Base-by-base conservation (phyloP, 2,329 filamentous ascomycete genomes). In the Zalaria obscura region DNA sequence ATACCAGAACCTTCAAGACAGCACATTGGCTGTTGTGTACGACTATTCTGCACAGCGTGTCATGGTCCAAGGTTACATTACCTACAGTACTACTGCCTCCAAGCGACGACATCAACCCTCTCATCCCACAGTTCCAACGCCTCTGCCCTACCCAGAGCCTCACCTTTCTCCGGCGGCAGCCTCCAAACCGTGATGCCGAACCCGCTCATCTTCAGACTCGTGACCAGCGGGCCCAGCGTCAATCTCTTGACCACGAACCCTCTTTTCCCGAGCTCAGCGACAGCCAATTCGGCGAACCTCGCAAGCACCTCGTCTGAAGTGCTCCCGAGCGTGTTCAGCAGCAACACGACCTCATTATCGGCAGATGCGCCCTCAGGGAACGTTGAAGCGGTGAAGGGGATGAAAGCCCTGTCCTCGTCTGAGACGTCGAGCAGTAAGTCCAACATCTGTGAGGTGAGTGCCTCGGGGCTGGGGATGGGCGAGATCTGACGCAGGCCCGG, bases 401-500 rank as follows among this genome's bases (percentile, higher is more conserved):
- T 55, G 38, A 60, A 61, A 1, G 54, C 57, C 35, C 58, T 49
- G 41, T 61, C 58, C 9, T 40, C 41, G 40, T 61, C 58, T 5
- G 47, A 50, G 3, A 57, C 47, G 42, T 59, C 51, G 5, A 59
- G 52, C 3, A 60, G 45, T 4, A 61, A 49, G 37, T 59, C 53
- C 2, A 62, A 48, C 57, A 61, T 62, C 29, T 55, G 55, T 18
- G 50, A 50, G 4, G 55, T 55, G 5, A 62, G 50, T 18, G 46
- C 51, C 27, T 57, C 53, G 2, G 56, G 52, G 2, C 52, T 46
- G 2, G 58, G 58, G n/a, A 60, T 48, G 1, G 58, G 76, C 0
- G 69, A 70, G 11, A 78, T 55, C 55, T 73, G 75, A 51, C 63
- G 65, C 51, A 75, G 71, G 0, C 62, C 77, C 0, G 77, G 76